These are phyloP conservation scores for Pseudotsuga menziesii DNA, from an alignment of 75 land plant species.

Conservation along the genomic window DNA sequence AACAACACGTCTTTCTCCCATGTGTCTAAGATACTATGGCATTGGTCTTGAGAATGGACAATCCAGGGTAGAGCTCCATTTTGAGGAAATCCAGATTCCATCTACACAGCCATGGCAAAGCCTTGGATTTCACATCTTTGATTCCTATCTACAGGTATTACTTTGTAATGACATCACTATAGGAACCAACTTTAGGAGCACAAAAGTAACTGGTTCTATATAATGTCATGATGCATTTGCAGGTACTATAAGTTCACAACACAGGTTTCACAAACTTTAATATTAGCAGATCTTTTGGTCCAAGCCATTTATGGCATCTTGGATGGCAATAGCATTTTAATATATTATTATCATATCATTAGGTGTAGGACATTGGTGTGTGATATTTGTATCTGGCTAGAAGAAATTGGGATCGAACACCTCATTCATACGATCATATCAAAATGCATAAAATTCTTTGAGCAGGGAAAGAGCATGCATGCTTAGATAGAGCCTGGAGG, in stretches of 20 bases:
- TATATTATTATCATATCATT: too few species aligned
- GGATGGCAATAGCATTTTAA: not conserved
- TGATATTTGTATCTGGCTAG: not conserved
- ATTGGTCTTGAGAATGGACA: slow-evolving; percentile 23
- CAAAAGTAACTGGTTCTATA: not conserved
- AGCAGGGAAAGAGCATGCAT: not conserved
- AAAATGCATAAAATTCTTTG: not conserved
- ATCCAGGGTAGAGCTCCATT: slow-evolving; percentile 38
- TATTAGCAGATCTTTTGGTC: too few species aligned
- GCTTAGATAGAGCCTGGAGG: not conserved
- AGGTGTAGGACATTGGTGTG: too few species aligned
- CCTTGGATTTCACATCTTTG: slow-evolving; percentile 31
- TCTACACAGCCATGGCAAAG: slow-evolving; percentile 13
- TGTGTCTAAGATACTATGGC: slow-evolving; percentile 33
- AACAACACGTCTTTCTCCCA: slow-evolving; percentile 30
- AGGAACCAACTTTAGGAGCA: not conserved
- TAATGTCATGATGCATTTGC: not conserved
- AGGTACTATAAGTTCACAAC: not conserved
- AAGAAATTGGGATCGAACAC: not conserved
- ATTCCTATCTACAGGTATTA: slow-evolving; percentile 28
- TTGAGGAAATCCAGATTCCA: slow-evolving; percentile 32
- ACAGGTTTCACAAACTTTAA: not conserved
- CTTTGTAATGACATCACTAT: too few species aligned
- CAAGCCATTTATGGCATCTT: not conserved
- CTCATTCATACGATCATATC: not conserved